Conservation (phyloP, 768 basidiomycete genomes). For the Crucibulum laeve region DNA sequence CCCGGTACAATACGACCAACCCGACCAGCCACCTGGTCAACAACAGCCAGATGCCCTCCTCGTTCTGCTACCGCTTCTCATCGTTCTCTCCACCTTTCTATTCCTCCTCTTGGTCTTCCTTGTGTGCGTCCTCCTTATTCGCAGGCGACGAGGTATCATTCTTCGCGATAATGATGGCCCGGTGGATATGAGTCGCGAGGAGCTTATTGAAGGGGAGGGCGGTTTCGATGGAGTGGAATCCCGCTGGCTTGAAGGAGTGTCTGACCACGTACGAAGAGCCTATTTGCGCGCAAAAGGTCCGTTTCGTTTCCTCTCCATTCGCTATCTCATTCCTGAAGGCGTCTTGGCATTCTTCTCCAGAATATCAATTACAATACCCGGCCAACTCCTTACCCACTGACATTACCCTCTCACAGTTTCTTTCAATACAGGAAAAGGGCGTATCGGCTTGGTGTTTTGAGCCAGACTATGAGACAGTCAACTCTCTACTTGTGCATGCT, state of each 20-base stretch:
- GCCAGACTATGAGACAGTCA: constrained; percentile 94
- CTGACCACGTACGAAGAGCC: constrained; percentile 58
- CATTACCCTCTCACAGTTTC: constrained; percentile 96
- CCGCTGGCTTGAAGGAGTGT: constrained; percentile 86
- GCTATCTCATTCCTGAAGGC: constrained; percentile 5
- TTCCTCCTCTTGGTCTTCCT: constrained; percentile 92
- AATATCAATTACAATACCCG: constrained; percentile 82
- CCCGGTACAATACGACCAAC: constrained; percentile 9
- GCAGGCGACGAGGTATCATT: constrained; percentile 70
- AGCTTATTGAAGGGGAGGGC: constrained; percentile 86
- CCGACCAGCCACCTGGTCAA: constrained; percentile 18
- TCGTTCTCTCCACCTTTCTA: constrained; percentile 89
- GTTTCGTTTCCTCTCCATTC: constrained; percentile 14
- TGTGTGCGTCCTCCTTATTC: constrained; percentile 81
- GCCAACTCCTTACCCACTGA: constrained; percentile 97
- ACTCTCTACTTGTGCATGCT: constrained; percentile 88
- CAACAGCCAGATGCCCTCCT: constrained; percentile 63
- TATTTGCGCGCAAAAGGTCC: constrained; percentile 88
- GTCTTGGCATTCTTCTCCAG: constrained; percentile 29
- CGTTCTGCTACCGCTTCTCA: constrained; percentile 89
- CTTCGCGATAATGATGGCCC: constrained; percentile 89
- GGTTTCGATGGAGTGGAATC: constrained; percentile 90
- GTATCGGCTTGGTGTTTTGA: constrained; percentile 99
- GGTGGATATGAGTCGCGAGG: constrained; percentile 88
- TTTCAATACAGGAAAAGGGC: constrained; percentile 99